Evolutionary conservation across 306 rosid species (phyloP).

Genomic region (Sophora flavescens): DNA sequence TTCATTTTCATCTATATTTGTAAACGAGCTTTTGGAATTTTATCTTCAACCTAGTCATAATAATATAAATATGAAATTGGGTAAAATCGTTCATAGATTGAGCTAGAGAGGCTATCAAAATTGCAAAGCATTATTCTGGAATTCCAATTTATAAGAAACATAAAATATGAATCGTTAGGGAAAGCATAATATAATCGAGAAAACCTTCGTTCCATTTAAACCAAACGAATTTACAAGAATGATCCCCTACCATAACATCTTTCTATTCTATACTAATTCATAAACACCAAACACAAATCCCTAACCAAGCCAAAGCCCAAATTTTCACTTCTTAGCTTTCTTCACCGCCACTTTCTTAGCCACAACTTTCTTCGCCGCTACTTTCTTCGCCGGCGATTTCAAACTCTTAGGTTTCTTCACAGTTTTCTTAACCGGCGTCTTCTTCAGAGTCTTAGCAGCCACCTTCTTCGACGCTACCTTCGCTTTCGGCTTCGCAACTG

Average conservation of each 20-base stretch:
- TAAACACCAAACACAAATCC: neutral
- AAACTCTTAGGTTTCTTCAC: slow-evolving; percentile 51
- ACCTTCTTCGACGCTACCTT: slow-evolving; percentile 50
- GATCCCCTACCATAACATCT: neutral
- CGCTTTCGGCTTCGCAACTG: slow-evolving; percentile 46
- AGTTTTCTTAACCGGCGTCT: slow-evolving; percentile 46
- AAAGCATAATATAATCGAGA: neutral
- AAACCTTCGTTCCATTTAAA: neutral
- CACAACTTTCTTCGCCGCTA: slow-evolving; percentile 44
- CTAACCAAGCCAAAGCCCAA: neutral
- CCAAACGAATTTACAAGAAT: slow-evolving; percentile 17
- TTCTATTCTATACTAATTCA: neutral
- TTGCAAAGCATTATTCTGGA: too few species aligned
- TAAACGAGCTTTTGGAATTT: too few species aligned
- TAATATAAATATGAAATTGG: too few species aligned
- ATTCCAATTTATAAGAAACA: neutral
- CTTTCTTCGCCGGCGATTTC: slow-evolving; percentile 62
- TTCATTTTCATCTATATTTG: too few species aligned
- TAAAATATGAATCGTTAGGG: too few species aligned
- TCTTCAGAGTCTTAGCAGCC: slow-evolving; percentile 49
- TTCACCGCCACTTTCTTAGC: slow-evolving; percentile 46
- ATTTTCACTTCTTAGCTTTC: slow-evolving; percentile 60
- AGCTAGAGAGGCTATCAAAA: too few species aligned
- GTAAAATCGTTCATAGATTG: too few species aligned
- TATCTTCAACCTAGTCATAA: too few species aligned